phyloP scores from a whole-genome alignment of 73 alveolate species.

The Tetrahymena elliotti region DNA sequence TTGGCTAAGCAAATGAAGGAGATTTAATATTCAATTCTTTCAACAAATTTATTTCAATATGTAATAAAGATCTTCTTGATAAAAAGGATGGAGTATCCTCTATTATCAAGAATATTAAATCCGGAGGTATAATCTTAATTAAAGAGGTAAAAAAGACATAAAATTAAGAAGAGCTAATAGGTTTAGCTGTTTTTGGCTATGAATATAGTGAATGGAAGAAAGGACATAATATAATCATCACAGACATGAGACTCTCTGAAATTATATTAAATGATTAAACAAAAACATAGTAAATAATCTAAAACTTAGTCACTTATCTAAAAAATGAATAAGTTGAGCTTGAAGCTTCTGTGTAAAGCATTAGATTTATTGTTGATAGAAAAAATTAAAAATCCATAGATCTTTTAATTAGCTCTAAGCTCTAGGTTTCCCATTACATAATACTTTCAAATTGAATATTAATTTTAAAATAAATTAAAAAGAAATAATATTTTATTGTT shows the following conservation, averaged over 20 bases:
- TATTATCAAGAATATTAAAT: background rate
- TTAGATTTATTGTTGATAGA: background rate
- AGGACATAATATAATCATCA: background rate
- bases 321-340: background rate
- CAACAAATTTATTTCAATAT: background rate
- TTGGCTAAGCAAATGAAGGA: background rate
- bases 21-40: background rate
- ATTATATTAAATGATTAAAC: background rate
- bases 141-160: background rate
- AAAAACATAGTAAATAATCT: background rate
- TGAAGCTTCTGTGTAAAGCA: background rate
- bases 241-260: background rate
- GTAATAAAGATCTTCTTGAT: background rate
- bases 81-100: background rate
- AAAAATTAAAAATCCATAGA: background rate
- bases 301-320: background rate
- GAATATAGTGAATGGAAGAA: background rate
- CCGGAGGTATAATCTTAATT: background rate
- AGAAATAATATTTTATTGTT: too few relatives aligned
- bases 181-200: background rate
- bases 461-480: too few relatives aligned
- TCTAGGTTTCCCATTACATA: background rate
- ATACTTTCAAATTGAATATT: background rate
- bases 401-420: background rate
- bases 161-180: background rate